Base-by-base conservation (phyloP, 1,284 basidiomycete genomes). In the Apiotrichum veenhuisii region DNA sequence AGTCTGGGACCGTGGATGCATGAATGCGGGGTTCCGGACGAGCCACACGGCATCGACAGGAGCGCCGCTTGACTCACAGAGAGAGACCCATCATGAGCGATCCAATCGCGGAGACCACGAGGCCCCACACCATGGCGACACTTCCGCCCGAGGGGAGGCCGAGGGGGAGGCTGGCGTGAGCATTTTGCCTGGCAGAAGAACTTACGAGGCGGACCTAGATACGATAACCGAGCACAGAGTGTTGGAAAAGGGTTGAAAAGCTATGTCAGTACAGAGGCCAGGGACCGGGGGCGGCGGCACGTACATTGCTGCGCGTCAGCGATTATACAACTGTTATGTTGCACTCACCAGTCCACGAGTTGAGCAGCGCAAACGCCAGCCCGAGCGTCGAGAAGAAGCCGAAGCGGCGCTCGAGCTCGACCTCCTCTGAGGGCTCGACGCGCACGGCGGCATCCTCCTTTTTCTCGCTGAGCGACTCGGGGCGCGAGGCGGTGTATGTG, bases 61-160 rank as follows among this genome's bases (percentile, higher is more conserved):
- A 18, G 12, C 22, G 5, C 25, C n/a, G n/a, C n/a, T n/a, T n/a
- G 38, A 50, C 51, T n/a, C 38, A 58, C 65, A 76, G 61, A 14
- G 64, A 65, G 3, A 64, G 40, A 4, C 64, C 68, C 42, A 66
- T 68, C 11, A 61, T 26, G 46, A 71, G 55, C 1, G 67, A 66
- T 15, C 71, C 74, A 22, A 64, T 14, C 3, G 63, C 64, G 9
- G 64, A 64, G 7, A 66, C 58, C 25, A 73, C 33, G 33, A 76
- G 62, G 22, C 74, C 74, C 68, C 68, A 76, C 18, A 73, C 58
- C 41, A 73, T 66, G 1, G 67, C 68, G 3, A 67, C 64, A 15
- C 69, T 64, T 7, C 73, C 74, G 11, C 73, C 74, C 0, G 70
- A 70, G 12, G 66, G 48, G 14, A 76, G 65, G 11, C 54, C 58